These are phyloP conservation scores for Botrytis medusae DNA, from an alignment of 2,329 filamentous ascomycete genomes.

Conservation along the genomic window DNA sequence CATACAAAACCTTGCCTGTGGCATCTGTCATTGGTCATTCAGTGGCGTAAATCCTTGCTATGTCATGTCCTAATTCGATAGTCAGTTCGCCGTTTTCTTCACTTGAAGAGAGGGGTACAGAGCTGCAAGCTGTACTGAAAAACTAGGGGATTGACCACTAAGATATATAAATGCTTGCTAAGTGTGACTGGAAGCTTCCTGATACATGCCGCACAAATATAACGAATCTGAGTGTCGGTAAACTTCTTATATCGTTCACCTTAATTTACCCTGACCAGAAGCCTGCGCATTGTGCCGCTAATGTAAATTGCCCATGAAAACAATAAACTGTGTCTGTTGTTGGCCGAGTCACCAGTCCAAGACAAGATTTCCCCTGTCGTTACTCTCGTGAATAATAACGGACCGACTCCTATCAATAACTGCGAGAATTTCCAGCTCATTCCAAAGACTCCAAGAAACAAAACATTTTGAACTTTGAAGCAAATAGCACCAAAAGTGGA, in stretches of 20 bases:
- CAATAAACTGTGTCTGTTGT: constrained; percentile 20
- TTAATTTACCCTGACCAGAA: constrained; percentile 17
- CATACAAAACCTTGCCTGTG: constrained; percentile 3
- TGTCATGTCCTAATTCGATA: constrained; percentile 6
- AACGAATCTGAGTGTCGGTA: constrained; percentile 18
- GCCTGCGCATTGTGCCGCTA: constrained; percentile 23
- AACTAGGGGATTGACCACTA: constrained; percentile 7
- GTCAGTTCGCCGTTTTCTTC: constrained; percentile 17
- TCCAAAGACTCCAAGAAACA: constrained; percentile 10
- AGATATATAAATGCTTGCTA: constrained; percentile 16
- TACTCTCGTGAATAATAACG: constrained; percentile 16
- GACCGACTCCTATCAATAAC: constrained; percentile 19
- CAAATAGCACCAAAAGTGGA: constrained; percentile 10
- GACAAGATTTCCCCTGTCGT: neutral
- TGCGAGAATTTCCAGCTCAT: constrained; percentile 8
- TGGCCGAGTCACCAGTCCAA: constrained; percentile 18
- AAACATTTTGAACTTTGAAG: neutral
- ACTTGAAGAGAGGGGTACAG: neutral
- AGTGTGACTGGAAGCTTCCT: constrained; percentile 2
- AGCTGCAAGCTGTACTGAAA: constrained; percentile 5
- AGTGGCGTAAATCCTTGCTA: constrained; percentile 10
- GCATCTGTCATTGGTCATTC: constrained; percentile 18
- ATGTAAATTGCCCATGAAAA: constrained; percentile 27
- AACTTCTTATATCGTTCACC: constrained; percentile 9
- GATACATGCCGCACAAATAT: constrained; percentile 12